phyloP scores from a whole-genome alignment of 306 rosid genomes.

The Spatholobus suberectus region DNA sequence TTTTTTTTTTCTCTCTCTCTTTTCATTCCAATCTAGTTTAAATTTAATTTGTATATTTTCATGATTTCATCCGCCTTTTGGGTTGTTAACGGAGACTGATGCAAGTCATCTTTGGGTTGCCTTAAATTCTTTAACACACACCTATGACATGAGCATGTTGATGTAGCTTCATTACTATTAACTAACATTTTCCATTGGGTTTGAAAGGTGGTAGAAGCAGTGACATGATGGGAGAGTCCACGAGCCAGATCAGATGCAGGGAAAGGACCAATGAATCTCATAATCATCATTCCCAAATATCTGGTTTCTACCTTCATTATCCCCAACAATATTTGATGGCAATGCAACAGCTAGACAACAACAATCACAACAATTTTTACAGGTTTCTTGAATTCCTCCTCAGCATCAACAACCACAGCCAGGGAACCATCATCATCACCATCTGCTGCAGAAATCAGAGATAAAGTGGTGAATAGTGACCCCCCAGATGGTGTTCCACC shows the following conservation, averaged over 20 bases:
- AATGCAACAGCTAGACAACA: constrained; percentile 40
- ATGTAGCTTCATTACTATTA: not conserved
- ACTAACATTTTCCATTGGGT: not conserved
- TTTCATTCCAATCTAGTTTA: not conserved
- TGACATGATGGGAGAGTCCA: constrained; percentile 33
- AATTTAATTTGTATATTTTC: not conserved
- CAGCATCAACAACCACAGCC: constrained; percentile 28
- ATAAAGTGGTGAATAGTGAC: constrained; percentile 24
- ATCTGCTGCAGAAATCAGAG: constrained; percentile 41
- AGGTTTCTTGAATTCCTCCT: constrained; percentile 48
- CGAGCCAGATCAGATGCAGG: constrained; percentile 45
- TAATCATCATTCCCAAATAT: not conserved
- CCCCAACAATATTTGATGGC: constrained; percentile 43
- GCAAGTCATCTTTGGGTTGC: not conserved
- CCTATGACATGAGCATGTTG: not conserved
- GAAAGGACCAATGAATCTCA: constrained; percentile 44
- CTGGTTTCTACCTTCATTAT: constrained; percentile 42
- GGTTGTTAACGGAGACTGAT: constrained; percentile 12
- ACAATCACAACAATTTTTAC: constrained; percentile 38
- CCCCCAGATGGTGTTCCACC: constrained; percentile 53
- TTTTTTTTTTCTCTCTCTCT: not conserved
- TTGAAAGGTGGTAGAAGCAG: constrained; percentile 52
- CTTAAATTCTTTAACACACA: not conserved
- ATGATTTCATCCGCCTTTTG: not conserved
- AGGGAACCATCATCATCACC: constrained; percentile 51